These are phyloP conservation scores for Clitoria ternatea DNA, from an alignment of 306 rosid genomes.

Conservation along the genomic window DNA sequence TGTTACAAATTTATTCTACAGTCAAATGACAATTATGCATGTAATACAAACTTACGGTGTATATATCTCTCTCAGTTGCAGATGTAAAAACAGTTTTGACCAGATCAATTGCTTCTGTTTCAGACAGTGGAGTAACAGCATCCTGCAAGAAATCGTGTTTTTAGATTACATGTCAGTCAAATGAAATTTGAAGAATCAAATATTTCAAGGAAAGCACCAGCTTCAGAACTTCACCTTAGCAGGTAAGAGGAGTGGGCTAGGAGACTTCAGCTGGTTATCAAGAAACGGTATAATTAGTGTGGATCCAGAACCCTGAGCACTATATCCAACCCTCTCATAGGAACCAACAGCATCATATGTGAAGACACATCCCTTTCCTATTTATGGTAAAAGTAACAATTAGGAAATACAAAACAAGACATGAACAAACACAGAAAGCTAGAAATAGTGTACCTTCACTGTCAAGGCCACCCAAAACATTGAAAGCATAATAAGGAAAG, in stretches of 20 bases:
- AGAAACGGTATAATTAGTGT: constrained; percentile 86
- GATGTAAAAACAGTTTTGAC: constrained; percentile 92
- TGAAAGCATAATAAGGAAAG: constrained; percentile 92
- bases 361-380: constrained; percentile 98
- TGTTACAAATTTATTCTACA: background rate
- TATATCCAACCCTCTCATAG: constrained; percentile 96
- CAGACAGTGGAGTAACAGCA: constrained; percentile 89
- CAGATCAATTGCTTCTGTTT: constrained; percentile 77
- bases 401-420: background rate
- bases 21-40: background rate
- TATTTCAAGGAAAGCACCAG: background rate
- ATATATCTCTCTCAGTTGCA: constrained; percentile 93
- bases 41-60: constrained; percentile 63
- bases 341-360: constrained; percentile 99
- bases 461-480: constrained; percentile 96
- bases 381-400: constrained; percentile 12
- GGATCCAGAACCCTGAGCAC: constrained; percentile 96
- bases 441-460: constrained; percentile 64
- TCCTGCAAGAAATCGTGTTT: constrained; percentile 45
- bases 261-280: constrained; percentile 90
- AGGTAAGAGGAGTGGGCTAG: constrained; percentile 88
- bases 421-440: constrained; percentile 15
- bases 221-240: constrained; percentile 48
- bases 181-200: background rate
- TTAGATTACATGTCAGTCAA: background rate